Conservation (phyloP, 2,329 filamentous ascomycete species). For the Claviceps sp. region DNA sequence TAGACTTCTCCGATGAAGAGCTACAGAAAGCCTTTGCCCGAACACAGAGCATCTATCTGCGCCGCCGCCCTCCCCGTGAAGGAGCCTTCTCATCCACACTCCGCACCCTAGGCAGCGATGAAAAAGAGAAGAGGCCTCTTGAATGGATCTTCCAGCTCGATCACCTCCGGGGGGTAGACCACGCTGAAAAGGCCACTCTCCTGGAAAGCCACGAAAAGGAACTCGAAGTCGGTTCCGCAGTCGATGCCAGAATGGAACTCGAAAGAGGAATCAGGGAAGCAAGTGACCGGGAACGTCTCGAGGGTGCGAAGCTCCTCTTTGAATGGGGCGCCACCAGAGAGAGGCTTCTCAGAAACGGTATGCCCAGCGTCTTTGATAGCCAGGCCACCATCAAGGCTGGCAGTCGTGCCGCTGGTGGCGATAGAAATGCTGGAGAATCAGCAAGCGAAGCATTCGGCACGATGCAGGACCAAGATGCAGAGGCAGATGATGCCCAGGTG, state of each 20-base stretch:
- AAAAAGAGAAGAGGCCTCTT: constrained; percentile 34
- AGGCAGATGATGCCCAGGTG: constrained; percentile 18
- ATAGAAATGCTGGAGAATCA: constrained; percentile 11
- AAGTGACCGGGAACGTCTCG: constrained; percentile 27
- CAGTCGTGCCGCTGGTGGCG: neutral
- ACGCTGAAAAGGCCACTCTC: constrained; percentile 53
- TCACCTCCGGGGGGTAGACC: constrained; percentile 38
- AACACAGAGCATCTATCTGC: constrained; percentile 62
- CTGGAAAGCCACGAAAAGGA: constrained; percentile 38
- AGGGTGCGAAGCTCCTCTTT: constrained; percentile 39
- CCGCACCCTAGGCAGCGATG: constrained; percentile 47
- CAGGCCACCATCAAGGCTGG: constrained; percentile 20
- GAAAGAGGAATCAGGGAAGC: constrained; percentile 31
- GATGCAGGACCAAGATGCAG: neutral
- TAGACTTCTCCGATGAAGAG: constrained; percentile 57
- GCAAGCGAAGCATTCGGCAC: constrained; percentile 11
- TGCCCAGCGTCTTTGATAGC: constrained; percentile 17
- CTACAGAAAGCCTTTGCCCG: constrained; percentile 48
- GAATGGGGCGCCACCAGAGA: constrained; percentile 40
- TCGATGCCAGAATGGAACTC: constrained; percentile 62
- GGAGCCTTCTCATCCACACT: constrained; percentile 62
- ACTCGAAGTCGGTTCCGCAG: constrained; percentile 33
- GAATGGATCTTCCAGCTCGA: constrained; percentile 62
- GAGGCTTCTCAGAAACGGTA: constrained; percentile 14
- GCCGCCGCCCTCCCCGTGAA: constrained; percentile 55